Evolutionary conservation across 495 filamentous ascomycete species (phyloP), one percentile per base, ranked within the genome.

Genomic region (Lophiostoma macrostomum): DNA sequence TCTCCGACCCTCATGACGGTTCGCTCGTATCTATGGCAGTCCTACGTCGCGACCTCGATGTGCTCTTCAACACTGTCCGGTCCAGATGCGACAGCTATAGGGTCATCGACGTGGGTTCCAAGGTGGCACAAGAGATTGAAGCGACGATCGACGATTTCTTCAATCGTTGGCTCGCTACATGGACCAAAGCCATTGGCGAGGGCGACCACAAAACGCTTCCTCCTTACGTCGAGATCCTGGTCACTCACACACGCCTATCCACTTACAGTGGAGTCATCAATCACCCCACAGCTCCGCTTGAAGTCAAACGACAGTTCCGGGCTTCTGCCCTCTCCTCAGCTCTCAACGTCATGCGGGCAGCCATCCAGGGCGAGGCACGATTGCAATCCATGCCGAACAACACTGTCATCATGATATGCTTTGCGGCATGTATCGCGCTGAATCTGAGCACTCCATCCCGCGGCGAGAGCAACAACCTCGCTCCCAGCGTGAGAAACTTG

Each of bases 361-460:
- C 84, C 12, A 84, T 86, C 12, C 83, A 86, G 66, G 84, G 84
- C 4, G 84, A 88, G 65, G 71, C 73, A 1, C 76, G 81, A 52
- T 74, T 88, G 3, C 80, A 82, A 30, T 86, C 83, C 8, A 86
- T 88, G 83, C 84, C 84, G 3, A 88, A 87, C 69, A 87, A 88
- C 53, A 83, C 84, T 0, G 80, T 82, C 31, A 87, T 86, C 56
- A 87, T 86, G 84, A 86, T 87, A 19, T 84, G 84, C 4, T 88
- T 85, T 47, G 83, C 83, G 1, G 84, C 84, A 14, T 86, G 83
- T 58, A 83, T 85, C 38, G 82, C 83, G 1, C 71, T 88, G 18
- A 78, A 78, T 28, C 76, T 87, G 6, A 82, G 80, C 8, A 24
- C 35, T 12, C 36, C 45, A 48, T 8, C 36, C 1, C 19, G 44